phyloP scores from a whole-genome alignment of 2,329 filamentous ascomycete species.

The Incumbomyces lentus region DNA sequence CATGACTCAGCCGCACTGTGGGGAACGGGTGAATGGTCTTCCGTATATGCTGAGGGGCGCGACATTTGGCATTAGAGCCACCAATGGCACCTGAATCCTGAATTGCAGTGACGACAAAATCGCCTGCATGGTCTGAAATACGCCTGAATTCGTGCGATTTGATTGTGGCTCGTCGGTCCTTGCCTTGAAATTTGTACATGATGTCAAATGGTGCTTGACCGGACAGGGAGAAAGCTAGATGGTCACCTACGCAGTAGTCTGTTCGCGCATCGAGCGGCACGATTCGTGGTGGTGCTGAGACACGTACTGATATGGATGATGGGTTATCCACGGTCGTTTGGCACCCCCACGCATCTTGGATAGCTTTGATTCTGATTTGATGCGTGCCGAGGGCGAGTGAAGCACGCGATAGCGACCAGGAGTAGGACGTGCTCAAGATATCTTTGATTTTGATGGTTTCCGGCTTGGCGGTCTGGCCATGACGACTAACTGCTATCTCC shows the following conservation, averaged over 20 bases:
- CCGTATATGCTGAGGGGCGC: constrained; percentile 63
- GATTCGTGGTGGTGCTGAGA: constrained; percentile 87
- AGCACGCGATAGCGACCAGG: constrained; percentile 73
- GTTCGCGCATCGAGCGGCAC: constrained; percentile 71
- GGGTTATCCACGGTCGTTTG: constrained; percentile 63
- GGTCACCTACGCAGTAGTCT: constrained; percentile 93
- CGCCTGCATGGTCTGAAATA: constrained; percentile 80
- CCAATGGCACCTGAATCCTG: constrained; percentile 58
- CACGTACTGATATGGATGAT: constrained; percentile 76
- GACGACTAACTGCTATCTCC: constrained; percentile 88
- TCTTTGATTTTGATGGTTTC: constrained; percentile 74
- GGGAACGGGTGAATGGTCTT: constrained; percentile 88
- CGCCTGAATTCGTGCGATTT: constrained; percentile 63
- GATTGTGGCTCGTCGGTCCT: constrained; percentile 66
- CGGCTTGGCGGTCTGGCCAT: constrained; percentile 59
- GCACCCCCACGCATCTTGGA: constrained; percentile 79
- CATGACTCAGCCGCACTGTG: constrained; percentile 79
- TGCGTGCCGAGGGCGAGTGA: constrained; percentile 83
- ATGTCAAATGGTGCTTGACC: constrained; percentile 89
- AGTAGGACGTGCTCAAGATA: constrained; percentile 63
- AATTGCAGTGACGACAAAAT: constrained; percentile 76
- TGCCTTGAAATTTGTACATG: constrained; percentile 77
- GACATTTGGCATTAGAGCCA: constrained; percentile 59
- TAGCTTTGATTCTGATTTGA: constrained; percentile 76
- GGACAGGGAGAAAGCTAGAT: constrained; percentile 81